Percentiles rank a stretch among this genome's conserved stretches.
Conservation (phyloP, 2,329 filamentous ascomycete genomes). For the Talaromyces sp. region DNA sequence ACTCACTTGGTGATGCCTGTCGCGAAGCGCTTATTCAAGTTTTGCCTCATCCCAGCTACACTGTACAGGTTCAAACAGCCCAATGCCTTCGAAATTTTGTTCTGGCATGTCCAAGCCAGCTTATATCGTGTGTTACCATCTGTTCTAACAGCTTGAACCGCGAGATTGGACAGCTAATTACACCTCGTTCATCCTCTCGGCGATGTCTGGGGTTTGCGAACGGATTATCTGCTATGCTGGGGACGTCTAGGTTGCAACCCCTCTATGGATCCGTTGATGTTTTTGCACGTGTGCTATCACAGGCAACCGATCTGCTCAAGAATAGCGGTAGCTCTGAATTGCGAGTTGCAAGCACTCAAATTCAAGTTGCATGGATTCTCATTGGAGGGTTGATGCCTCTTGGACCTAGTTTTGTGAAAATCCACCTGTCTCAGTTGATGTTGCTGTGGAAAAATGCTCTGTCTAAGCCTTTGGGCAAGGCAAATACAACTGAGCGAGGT, state of each 20-base stretch:
- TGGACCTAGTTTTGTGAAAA: conserved; percentile 97
- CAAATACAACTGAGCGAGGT: conserved; percentile 78
- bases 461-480: conserved; percentile 87
- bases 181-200: conserved; percentile 70
- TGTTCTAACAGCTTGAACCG: conserved; percentile 93
- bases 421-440: conserved; percentile 88
- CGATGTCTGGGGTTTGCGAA: conserved; percentile 88
- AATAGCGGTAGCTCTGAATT: conserved; percentile 87
- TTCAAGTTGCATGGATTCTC: conserved; percentile 95
- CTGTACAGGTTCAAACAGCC: conserved; percentile 85
- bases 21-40: conserved; percentile 85
- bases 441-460: conserved; percentile 96
- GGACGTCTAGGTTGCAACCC: conserved; percentile 79
- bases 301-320: conserved; percentile 88
- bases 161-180: conserved; percentile 71
- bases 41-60: conserved; percentile 90
- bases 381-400: conserved; percentile 95
- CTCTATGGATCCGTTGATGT: conserved; percentile 94
- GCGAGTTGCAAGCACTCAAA: conserved; percentile 84
- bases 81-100: conserved; percentile 82
- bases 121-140: conserved; percentile 84
- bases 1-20: conserved; percentile 71
- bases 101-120: conserved; percentile 83
- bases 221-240: conserved; percentile 82
- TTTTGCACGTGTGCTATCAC: conserved; percentile 82